phyloP scores from a whole-genome alignment of 352 stramenopile species.

The Phytopythium litorale region DNA sequence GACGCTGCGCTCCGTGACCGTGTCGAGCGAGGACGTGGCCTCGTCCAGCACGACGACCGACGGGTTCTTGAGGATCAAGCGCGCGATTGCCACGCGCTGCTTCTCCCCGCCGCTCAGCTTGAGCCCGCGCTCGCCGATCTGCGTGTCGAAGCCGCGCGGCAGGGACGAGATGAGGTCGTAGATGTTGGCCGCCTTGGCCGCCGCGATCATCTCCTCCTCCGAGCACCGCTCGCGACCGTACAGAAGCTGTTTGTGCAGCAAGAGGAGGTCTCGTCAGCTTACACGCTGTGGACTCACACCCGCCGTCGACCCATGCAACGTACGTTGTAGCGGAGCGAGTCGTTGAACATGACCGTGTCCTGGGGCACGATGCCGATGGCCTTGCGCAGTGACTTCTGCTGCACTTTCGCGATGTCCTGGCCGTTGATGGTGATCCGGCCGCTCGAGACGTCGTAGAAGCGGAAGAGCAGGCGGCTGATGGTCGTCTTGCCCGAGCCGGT shows the following conservation, averaged over 20 bases:
- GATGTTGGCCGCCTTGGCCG: slow-evolving; percentile 90
- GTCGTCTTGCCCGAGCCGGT: slow-evolving; percentile 94
- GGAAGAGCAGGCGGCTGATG: slow-evolving; percentile 92
- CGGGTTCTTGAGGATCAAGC: slow-evolving; percentile 75
- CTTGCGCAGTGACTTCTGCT: slow-evolving; percentile 86
- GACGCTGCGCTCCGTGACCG: slow-evolving; percentile 65
- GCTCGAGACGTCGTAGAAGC: slow-evolving; percentile 94
- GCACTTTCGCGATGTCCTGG: slow-evolving; percentile 84
- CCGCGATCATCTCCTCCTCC: slow-evolving; percentile 89
- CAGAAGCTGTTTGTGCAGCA: slow-evolving; percentile 60
- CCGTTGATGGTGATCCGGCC: slow-evolving; percentile 86
- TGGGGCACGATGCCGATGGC: slow-evolving; percentile 96
- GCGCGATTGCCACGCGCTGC: slow-evolving; percentile 79
- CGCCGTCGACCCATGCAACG: slow-evolving; percentile 10
- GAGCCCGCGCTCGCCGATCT: slow-evolving; percentile 73
- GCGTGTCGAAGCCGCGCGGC: slow-evolving; percentile 89
- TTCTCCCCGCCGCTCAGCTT: slow-evolving; percentile 83
- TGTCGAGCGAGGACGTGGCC: slow-evolving; percentile 76
- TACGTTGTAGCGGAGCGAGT: slow-evolving; percentile 96
- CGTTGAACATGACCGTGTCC: slow-evolving; percentile 97
- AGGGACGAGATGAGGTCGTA: slow-evolving; percentile 93
- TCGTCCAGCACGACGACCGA: slow-evolving; percentile 77
- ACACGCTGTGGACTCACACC: not conserved
- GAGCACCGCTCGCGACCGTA: slow-evolving; percentile 87
- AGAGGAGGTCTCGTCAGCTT: not conserved